Conservation (phyloP, 2,329 filamentous ascomycete genomes). For the Sporothrix variecibatus region DNA sequence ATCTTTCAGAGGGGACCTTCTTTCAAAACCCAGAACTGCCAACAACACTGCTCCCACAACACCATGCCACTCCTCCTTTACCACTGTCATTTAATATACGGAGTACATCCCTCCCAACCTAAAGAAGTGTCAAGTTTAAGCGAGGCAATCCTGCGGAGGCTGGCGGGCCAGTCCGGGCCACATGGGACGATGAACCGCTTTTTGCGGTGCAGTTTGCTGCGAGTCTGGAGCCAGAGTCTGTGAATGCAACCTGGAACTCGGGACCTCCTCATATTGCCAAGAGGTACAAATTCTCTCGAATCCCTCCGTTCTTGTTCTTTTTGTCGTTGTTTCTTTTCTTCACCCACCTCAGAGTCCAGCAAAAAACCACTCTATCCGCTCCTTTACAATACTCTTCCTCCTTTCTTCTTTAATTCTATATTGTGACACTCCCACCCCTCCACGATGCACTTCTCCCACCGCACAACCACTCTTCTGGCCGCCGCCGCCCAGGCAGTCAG, state of each 20-base stretch:
- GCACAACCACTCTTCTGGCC: not conserved
- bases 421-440: too few species aligned
- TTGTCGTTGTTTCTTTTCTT: too few species aligned
- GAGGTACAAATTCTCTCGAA: too few species aligned
- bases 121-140: not conserved
- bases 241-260: too few species aligned
- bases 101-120: not conserved
- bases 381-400: too few species aligned
- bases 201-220: not conserved
- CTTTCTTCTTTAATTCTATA: not conserved
- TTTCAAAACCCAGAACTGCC: not conserved
- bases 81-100: not conserved
- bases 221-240: not conserved
- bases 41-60: not conserved
- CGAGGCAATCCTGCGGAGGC: not conserved
- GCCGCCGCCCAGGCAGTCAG: not conserved
- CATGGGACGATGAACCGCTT: conserved; percentile 7
- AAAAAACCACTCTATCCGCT: too few species aligned
- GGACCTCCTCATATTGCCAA: too few species aligned
- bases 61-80: not conserved
- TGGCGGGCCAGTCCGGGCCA: not conserved
- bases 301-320: too few species aligned
- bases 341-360: too few species aligned
- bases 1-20: not conserved
- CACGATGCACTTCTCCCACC: not conserved